Base-by-base conservation (phyloP, 768 basidiomycete genomes). In the Suillus placidus region DNA sequence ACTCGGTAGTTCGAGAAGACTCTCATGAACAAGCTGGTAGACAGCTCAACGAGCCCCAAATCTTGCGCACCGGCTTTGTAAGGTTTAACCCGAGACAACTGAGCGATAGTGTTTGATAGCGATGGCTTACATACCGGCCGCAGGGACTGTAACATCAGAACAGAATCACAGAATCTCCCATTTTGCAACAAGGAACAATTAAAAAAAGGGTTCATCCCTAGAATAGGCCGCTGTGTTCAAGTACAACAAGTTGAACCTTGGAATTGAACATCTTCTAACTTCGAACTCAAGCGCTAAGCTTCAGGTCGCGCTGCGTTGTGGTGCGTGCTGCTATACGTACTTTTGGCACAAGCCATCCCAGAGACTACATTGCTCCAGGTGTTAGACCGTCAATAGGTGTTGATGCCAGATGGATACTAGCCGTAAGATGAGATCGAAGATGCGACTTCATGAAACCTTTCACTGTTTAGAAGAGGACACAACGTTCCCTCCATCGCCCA, bases 391-490 rank as follows among this genome's bases (percentile, higher is more conserved):
- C 81, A 61, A 90, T 76, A 6, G 82, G 79, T 5, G 83, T 68
- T 40, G 86, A 12, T 23, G 12, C 10, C 10, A 49, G 47, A 85
- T 3, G 87, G 87, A 81, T 86, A 90, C 2, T 78, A 80, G 67
- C 71, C 69, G 70, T 85, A 85, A 16, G 73, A 71, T 3, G 80
- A 74, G 18, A 78, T 72, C 68, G 68, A 84, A 68, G 74, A 79
- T 63, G 79, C 80, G 49, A 87, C 84, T 69, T 80, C 74, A 76
- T 76, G 78, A 35, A 89, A 71, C 20, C 85, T 77, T 86, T 88
- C 71, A 80, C 79, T 20, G 81, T 40, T 77, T 82, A 14, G 71
- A 77, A 75, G 79, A 88, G 82, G 45, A 77, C 84, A 72, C 78
- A 73, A 74, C 6, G 68, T 18, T 40, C 73, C 77, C 20, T 42